Conservation (phyloP, 225 moss, liverwort and hornwort species). For the Rhytidiadelphus loreus region DNA sequence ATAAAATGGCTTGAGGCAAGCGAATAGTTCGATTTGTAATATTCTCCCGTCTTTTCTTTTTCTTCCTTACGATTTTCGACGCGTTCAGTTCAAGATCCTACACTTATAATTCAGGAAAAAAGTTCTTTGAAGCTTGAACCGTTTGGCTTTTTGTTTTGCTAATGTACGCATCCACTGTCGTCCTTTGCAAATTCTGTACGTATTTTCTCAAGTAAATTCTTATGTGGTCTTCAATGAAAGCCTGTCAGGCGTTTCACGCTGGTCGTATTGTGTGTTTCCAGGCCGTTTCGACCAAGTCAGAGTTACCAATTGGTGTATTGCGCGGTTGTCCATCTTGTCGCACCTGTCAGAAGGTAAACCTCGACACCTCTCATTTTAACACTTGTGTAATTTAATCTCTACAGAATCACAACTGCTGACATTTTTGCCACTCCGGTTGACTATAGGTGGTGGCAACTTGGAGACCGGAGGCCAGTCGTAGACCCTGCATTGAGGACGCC, state of each 20-base stretch:
- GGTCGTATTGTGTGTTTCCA: not conserved
- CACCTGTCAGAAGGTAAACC: conserved; percentile 35
- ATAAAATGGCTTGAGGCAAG: not conserved
- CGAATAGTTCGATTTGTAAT: not conserved
- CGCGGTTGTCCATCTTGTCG: conserved; percentile 41
- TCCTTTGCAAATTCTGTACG: not conserved
- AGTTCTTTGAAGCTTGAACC: not conserved
- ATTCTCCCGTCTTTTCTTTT: not conserved
- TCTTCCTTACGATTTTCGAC: not conserved
- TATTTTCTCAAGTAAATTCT: not conserved
- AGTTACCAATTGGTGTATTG: conserved; percentile 36
- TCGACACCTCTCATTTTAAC: not conserved
- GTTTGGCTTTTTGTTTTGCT: not conserved
- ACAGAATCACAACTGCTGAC: not conserved
- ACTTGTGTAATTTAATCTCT: not conserved
- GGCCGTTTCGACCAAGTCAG: conserved; percentile 13
- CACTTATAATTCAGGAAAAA: not conserved
- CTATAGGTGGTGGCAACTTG: conserved; percentile 81
- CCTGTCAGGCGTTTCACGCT: not conserved
- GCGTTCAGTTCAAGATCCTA: not conserved
- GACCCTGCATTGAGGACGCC: conserved; percentile 61
- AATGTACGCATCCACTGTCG: not conserved
- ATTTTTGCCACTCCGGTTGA: not conserved
- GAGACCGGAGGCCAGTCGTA: conserved; percentile 71
- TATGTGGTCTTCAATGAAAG: not conserved